Percentiles rank a stretch among this genome's conserved stretches.
Conservation (phyloP, 495 filamentous ascomycete genomes). For the Podospora australis region DNA sequence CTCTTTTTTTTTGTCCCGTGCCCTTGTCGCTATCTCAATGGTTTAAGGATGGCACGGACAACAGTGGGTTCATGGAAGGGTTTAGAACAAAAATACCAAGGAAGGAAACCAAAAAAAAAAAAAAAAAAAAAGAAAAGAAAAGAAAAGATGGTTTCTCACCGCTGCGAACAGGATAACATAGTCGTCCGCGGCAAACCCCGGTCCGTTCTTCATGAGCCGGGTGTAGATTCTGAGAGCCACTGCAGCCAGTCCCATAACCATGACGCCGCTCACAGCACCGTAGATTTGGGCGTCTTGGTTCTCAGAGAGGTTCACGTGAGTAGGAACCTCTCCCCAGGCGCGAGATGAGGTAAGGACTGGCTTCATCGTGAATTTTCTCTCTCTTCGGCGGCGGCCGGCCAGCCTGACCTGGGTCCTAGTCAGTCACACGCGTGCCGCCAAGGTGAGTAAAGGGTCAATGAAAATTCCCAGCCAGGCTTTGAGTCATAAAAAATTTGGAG, state of each 20-base stretch:
- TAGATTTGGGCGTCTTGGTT: conserved; percentile 13
- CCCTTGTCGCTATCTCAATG: too few relatives aligned
- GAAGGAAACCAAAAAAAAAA: too few relatives aligned
- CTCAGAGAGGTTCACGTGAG: conserved; percentile 14
- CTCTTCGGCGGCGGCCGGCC: too few relatives aligned
- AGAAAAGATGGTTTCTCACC: too few relatives aligned
- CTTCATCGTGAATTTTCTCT: too few relatives aligned
- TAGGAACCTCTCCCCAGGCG: conserved; percentile 12
- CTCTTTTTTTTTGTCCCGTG: background rate
- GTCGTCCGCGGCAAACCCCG: conserved; percentile 16
- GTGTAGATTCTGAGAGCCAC: conserved; percentile 11
- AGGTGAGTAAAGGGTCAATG: too few relatives aligned
- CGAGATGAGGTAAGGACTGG: conserved; percentile 8
- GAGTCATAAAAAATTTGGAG: too few relatives aligned
- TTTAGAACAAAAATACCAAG: background rate
- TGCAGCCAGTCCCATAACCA: conserved; percentile 13
- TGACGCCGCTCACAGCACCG: conserved; percentile 16
- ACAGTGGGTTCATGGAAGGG: background rate
- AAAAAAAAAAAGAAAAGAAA: too few relatives aligned
- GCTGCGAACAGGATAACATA: conserved; percentile 16
- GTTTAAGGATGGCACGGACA: too few relatives aligned
- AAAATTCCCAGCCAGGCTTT: too few relatives aligned
- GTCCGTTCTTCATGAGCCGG: conserved; percentile 11
- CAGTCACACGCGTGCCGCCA: too few relatives aligned
- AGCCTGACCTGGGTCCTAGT: too few relatives aligned